phyloP scores from a whole-genome alignment of 768 basidiomycete genomes.

The Tricholoma furcatifolium region DNA sequence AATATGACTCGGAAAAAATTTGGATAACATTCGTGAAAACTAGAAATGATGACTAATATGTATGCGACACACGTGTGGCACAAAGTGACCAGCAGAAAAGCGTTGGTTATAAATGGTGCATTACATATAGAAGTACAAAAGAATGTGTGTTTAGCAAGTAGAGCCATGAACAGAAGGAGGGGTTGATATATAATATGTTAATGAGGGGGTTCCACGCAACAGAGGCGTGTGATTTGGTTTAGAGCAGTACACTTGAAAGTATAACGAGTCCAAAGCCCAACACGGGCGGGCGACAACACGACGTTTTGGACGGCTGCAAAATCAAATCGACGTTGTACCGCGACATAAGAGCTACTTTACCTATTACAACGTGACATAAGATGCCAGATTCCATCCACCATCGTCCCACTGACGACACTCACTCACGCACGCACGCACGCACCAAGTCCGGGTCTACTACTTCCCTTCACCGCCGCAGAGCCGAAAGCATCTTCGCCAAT shows the following conservation, averaged over 20 bases:
- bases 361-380: constrained; percentile 47
- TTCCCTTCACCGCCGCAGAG: constrained; percentile 57
- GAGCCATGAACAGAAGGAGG: background rate
- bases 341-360: constrained; percentile 46
- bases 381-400: constrained; percentile 34
- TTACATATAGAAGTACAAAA: too few relatives aligned
- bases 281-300: constrained; percentile 10
- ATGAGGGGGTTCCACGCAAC: constrained; percentile 16
- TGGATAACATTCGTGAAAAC: too few relatives aligned
- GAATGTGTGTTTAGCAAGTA: too few relatives aligned
- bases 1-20: too few relatives aligned
- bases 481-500: constrained; percentile 89
- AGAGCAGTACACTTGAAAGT: background rate
- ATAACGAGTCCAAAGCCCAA: background rate
- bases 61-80: too few relatives aligned
- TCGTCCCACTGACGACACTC: constrained; percentile 11
- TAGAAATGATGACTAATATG: too few relatives aligned
- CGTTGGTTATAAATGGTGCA: too few relatives aligned
- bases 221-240: constrained; percentile 10
- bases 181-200: constrained; percentile 18
- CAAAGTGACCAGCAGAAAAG: too few relatives aligned
- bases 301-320: constrained; percentile 16
- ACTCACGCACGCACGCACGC: constrained; percentile 16
- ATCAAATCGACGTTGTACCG: constrained; percentile 34
- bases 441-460: constrained; percentile 11